phyloP scores from a whole-genome alignment of 2,329 filamentous ascomycete genomes.

The Colletotrichum kahawae region DNA sequence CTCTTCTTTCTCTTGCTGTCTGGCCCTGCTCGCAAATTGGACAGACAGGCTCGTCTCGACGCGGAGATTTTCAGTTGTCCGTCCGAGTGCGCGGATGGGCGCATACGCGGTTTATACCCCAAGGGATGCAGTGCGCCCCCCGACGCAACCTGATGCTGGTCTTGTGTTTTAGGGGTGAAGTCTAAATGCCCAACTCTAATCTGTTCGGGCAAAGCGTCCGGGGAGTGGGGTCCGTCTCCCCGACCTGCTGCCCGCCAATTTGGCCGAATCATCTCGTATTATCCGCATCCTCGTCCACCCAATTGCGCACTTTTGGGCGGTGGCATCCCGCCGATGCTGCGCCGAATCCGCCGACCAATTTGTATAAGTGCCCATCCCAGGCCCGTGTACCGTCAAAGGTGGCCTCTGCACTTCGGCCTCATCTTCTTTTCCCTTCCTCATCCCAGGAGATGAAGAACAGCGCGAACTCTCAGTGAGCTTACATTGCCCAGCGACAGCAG shows the following conservation, averaged over 20 bases:
- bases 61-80: constrained; percentile 3
- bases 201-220: neutral
- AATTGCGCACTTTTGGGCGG: neutral
- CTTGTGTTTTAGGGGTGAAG: constrained; percentile 15
- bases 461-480: neutral
- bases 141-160: constrained; percentile 9
- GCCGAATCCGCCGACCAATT: neutral
- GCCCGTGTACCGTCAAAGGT: neutral
- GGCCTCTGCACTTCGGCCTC: neutral
- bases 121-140: neutral
- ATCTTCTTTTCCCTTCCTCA: neutral
- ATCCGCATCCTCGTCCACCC: neutral
- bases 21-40: neutral
- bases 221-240: neutral
- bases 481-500: neutral
- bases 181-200: constrained; percentile 13
- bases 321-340: neutral
- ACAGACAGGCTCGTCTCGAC: neutral
- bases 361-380: neutral
- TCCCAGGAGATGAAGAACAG: neutral
- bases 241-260: neutral
- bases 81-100: neutral
- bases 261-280: neutral
- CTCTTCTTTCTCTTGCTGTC: neutral
- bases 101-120: constrained; percentile 5